Base-by-base conservation (phyloP, 148 eudicot species). In the Rhododendron vialii region DNA sequence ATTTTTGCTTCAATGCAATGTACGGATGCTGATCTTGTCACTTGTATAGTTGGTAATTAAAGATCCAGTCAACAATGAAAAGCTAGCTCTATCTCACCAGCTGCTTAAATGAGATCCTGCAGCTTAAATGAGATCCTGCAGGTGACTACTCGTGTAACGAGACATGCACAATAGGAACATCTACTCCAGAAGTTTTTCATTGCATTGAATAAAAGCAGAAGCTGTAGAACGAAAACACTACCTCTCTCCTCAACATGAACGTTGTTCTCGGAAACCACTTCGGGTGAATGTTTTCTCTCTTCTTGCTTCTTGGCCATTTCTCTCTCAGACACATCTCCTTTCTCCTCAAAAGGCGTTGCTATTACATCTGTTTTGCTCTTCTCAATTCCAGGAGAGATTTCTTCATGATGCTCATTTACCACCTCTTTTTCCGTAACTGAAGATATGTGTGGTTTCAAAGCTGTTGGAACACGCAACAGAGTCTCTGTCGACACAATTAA, bases 391-490 rank as follows among this genome's bases (percentile, higher is more conserved):
- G 86, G 55, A 9, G 74, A 59, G 30, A 57, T 78, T 33, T 84
- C 84, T 28, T 74, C 75, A 82, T 71, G 82, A 67, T 24, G 79
- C 78, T 61, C 41, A 82, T 84, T 59, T 50, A 28, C 80, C 69
- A 82, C 82, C 80, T 69, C 87, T 67, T 84, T 84, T 20, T 83
- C 82, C 4, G 53, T 83, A 81, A 30, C 65, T 77, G 55, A 36
- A 82, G 81, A 59, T 22, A 84, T 82, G 51, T 82, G 51, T 86
- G 65, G 51, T 76, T 86, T 81, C 4, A 67, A 65, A 83, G 85
- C 48, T 76, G 61, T 24, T 50, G 89, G 86, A 84, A 83, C 69
- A 78, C 81, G 81, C 18, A 84, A 76, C 38, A 86, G 41, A 82
- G 71, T 85, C 59, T 75, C 91, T 87, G 85, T 85, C 20, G 10